phyloP scores from a whole-genome alignment of 768 basidiomycete species.

The Russula sp. region DNA sequence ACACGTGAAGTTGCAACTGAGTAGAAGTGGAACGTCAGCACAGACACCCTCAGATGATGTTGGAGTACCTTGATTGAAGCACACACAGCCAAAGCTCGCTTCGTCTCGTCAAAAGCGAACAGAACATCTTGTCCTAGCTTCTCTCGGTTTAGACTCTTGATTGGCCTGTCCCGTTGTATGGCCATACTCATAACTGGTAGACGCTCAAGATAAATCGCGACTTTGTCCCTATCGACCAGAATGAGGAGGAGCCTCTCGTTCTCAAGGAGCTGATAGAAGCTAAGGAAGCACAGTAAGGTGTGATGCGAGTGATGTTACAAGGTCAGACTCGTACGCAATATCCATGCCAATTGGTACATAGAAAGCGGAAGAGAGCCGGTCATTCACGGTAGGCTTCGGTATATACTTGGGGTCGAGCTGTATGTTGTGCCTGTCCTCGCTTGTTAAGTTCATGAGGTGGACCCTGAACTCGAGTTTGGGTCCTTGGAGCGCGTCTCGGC shows the following conservation, averaged over 20 bases:
- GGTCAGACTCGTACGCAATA: slow-evolving; percentile 2
- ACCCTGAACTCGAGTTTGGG: neutral
- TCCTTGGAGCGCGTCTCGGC: neutral
- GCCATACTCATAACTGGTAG: neutral
- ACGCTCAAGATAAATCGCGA: slow-evolving; percentile 18
- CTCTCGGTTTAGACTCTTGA: slow-evolving; percentile 34
- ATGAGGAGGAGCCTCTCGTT: slow-evolving; percentile 18
- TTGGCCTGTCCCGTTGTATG: neutral
- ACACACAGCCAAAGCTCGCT: slow-evolving; percentile 45
- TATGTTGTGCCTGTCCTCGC: slow-evolving; percentile 13
- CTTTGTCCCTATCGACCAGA: neutral
- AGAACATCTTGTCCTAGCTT: slow-evolving; percentile 42
- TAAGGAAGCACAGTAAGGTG: neutral
- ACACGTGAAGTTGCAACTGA: slow-evolving; percentile 39
- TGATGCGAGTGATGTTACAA: neutral
- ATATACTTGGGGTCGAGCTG: slow-evolving; percentile 7
- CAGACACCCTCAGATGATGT: neutral
- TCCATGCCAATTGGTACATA: neutral
- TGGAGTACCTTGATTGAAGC: slow-evolving; percentile 36
- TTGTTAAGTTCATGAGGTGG: slow-evolving; percentile 6
- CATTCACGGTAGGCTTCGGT: slow-evolving; percentile 10
- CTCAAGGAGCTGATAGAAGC: slow-evolving; percentile 17
- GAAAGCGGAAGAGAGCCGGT: neutral
- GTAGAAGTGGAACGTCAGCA: neutral
- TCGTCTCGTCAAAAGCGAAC: slow-evolving; percentile 48